These are phyloP conservation scores for Peniophora sp. DNA, from an alignment of 1,284 basidiomycete genomes.

Conservation along the genomic window DNA sequence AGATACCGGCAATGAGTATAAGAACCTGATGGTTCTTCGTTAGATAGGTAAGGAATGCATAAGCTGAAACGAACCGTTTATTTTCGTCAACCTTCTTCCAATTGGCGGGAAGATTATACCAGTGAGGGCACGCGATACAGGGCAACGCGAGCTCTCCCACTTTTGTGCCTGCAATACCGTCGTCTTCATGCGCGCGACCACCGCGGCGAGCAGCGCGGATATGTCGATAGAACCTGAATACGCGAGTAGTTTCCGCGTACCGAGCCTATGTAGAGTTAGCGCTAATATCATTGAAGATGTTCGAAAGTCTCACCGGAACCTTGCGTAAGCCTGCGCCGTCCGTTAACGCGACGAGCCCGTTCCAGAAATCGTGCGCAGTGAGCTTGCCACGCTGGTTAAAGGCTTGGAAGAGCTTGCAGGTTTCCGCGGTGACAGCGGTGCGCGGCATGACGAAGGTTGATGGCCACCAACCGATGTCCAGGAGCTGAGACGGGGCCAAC, in stretches of 20 bases:
- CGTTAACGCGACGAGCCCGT: no score
- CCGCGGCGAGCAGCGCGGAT: constrained; percentile 12
- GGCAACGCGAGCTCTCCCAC: constrained; percentile 1
- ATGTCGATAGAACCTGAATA: constrained; percentile 10
- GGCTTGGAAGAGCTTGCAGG: constrained; percentile 1
- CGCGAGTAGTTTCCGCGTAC: not conserved
- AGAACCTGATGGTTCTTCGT: not conserved
- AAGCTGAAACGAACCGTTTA: constrained; percentile 5
- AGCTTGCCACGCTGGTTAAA: no score
- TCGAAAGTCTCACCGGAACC: no score
- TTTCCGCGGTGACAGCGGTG: constrained; percentile 1
- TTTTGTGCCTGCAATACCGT: constrained; percentile 8
- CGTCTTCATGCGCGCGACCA: constrained; percentile 11
- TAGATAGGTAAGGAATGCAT: not conserved
- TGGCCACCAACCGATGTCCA: constrained; percentile 2
- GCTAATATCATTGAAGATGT: no score
- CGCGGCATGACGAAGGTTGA: not conserved
- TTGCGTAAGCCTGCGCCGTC: no score
- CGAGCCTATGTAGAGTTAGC: not conserved
- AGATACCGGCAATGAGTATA: constrained; percentile 5
- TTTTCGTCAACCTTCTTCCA: constrained; percentile 6
- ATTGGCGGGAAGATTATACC: constrained; percentile 10
- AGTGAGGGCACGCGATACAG: constrained; percentile 8
- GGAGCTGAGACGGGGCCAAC: not conserved
- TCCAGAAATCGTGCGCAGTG: constrained; percentile 3